Evolutionary conservation across 345 rosid genomes (phyloP), one percentile per base, ranked within the genome.

Genomic region (Pseudoturritis turrita): DNA sequence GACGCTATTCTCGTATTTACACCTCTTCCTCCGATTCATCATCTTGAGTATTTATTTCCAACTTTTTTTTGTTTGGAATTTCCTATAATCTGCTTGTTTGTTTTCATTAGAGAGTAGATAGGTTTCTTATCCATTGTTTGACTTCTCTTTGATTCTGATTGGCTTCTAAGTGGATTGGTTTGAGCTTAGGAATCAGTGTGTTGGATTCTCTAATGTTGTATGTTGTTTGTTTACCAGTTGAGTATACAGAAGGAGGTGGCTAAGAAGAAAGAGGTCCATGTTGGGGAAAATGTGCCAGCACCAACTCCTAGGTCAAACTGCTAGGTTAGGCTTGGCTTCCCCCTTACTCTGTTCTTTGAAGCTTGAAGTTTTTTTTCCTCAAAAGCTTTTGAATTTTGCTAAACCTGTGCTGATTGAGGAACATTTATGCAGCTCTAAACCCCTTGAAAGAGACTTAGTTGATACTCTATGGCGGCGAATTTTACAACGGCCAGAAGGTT

Each of bases 221-320:
- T 59, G 44, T 43, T 68, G 29, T 31, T 65, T n/a, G n/a, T n/a
- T n/a, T 55, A 33, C 11, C 86, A 93, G 98, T 71, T 85, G 68
- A 86, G 79, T 65, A 91, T 91, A 46, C 95, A 91, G 63, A 91
- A 88, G 55, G 95, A 89, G 63, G 96, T 91, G 68, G 96, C 98
- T 15, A 91, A 89, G 91, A 94, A 94, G 89, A 88, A 89, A 84
- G 96, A 94, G 63, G 92, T 94, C 12, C 95, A 80, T 28, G 80
- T 91, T 14, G 98, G 91, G 67, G 97, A 91, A 28, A 94, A 89
- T 72, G 96, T 89, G 5, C 83, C 89, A 2, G 89, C 92, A 25
- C 96, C 97, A n/a, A 89, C 97, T 71, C 95, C 85, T 37, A 89
- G 97, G 28, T 91, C 98, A 7, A 94, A 94, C 78, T 89, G 96